These are phyloP conservation scores for Cocos nucifera DNA, from an alignment of 176 grass and related monocot genomes.

Conservation along the genomic window DNA sequence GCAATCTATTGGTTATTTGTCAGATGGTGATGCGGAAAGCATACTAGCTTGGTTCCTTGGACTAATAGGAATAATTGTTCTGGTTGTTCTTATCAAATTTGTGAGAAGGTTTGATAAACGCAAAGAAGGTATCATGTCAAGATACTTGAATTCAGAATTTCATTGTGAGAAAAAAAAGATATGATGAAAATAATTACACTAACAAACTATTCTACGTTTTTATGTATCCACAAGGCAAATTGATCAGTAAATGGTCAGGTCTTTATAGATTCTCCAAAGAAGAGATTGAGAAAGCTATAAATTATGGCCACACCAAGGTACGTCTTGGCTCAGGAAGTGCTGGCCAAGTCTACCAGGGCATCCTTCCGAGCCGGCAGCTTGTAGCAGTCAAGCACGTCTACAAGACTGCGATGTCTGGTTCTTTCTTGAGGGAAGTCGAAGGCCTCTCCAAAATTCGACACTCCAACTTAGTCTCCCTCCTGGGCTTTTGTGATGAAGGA, in stretches of 20 bases:
- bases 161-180: neutral
- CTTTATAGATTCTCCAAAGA: constrained; percentile 54
- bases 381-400: constrained; percentile 59
- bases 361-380: constrained; percentile 52
- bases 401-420: constrained; percentile 24
- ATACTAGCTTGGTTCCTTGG: constrained; percentile 10
- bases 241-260: constrained; percentile 40
- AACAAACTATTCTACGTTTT: neutral
- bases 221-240: constrained; percentile 1
- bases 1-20: neutral
- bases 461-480: constrained; percentile 47
- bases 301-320: constrained; percentile 26
- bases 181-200: neutral
- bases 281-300: constrained; percentile 48
- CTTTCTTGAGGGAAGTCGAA: constrained; percentile 51
- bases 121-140: constrained; percentile 7
- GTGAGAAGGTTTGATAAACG: constrained; percentile 7
- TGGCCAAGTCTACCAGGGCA: constrained; percentile 48
- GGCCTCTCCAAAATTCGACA: constrained; percentile 49
- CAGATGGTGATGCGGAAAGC: constrained; percentile 15
- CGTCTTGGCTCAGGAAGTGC: constrained; percentile 49
- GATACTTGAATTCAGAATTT: neutral
- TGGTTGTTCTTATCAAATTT: constrained; percentile 20
- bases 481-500: constrained; percentile 52
- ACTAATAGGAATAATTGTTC: constrained; percentile 10